phyloP scores from a whole-genome alignment of 257 asterid species.

The Salvia miltiorrhiza region DNA sequence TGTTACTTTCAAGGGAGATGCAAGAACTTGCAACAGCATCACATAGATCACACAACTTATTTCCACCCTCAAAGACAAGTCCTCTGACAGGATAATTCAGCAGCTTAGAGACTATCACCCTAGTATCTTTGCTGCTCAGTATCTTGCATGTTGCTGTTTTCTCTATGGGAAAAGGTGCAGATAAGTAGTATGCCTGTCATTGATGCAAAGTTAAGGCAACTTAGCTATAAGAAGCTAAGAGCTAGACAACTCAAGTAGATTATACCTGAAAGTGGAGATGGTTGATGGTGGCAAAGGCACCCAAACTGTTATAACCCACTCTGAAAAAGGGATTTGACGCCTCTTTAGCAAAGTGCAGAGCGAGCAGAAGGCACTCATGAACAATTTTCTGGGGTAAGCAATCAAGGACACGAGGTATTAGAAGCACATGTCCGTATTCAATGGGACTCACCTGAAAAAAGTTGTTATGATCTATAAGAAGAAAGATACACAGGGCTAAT shows the following conservation, averaged over 20 bases:
- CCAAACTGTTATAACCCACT: conserved; percentile 78
- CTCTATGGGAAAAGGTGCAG: conserved; percentile 67
- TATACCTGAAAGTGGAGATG: conserved; percentile 86
- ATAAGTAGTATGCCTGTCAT: conserved; percentile 62
- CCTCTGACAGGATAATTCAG: conserved; percentile 59
- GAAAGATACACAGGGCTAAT: neutral
- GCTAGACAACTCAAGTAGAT: neutral
- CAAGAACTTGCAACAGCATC: conserved; percentile 59
- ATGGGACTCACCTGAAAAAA: conserved; percentile 76
- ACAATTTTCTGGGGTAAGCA: conserved; percentile 59
- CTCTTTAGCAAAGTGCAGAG: conserved; percentile 53
- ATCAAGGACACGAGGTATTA: conserved; percentile 67
- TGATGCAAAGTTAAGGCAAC: neutral
- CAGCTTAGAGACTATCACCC: conserved; percentile 53
- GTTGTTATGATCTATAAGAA: neutral
- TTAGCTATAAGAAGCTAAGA: neutral
- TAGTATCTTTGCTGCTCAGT: conserved; percentile 39
- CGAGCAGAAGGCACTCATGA: conserved; percentile 49
- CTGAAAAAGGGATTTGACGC: conserved; percentile 58
- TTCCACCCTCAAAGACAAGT: conserved; percentile 64
- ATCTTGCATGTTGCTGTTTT: conserved; percentile 47
- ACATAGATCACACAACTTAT: conserved; percentile 33
- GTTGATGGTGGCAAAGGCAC: conserved; percentile 81
- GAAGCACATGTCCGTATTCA: conserved; percentile 80
- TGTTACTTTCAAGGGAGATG: conserved; percentile 50